phyloP scores from a whole-genome alignment of 495 filamentous ascomycete genomes.

The Penicillium manginii region DNA sequence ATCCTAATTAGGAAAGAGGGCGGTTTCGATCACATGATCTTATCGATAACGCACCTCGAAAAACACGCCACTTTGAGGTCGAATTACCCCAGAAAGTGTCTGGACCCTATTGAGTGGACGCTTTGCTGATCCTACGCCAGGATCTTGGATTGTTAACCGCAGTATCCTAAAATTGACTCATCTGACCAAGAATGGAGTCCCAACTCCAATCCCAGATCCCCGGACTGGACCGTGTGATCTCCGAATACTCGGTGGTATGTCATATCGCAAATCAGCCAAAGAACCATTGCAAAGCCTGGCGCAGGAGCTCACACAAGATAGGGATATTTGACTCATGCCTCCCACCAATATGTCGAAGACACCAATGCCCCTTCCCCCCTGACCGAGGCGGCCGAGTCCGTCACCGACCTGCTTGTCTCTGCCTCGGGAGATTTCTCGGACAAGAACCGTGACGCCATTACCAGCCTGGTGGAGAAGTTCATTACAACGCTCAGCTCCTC shows the following conservation, averaged over 20 bases:
- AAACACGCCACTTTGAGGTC: slow-evolving; percentile 28
- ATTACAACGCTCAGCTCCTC: slow-evolving; percentile 75
- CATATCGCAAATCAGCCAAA: slow-evolving; percentile 4
- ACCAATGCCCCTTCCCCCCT: slow-evolving; percentile 70
- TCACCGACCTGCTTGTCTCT: slow-evolving; percentile 85
- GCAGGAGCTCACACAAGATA: slow-evolving; percentile 27
- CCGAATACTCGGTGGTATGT: slow-evolving; percentile 81
- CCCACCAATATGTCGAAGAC: slow-evolving; percentile 78
- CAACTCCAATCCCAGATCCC: slow-evolving; percentile 88
- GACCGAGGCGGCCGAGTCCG: slow-evolving; percentile 78
- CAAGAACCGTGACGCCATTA: slow-evolving; percentile 75
- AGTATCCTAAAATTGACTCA: neutral
- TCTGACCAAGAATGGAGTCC: slow-evolving; percentile 76
- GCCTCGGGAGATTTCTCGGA: slow-evolving; percentile 79
- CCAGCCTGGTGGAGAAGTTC: slow-evolving; percentile 87
- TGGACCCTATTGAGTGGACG: neutral
- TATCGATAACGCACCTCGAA: slow-evolving; percentile 36
- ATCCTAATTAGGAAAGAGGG: slow-evolving; percentile 4
- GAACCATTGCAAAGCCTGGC: neutral
- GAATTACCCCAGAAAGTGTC: slow-evolving; percentile 15
- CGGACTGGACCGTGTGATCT: slow-evolving; percentile 84
- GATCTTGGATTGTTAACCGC: slow-evolving; percentile 3
- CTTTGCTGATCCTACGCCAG: neutral
- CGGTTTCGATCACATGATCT: slow-evolving; percentile 23
- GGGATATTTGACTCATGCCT: slow-evolving; percentile 93